Percentiles rank a stretch among this genome's conserved stretches.
phyloP scores from a whole-genome alignment of 1,139 yeast genomes.

The Blastobotrys persicus region DNA sequence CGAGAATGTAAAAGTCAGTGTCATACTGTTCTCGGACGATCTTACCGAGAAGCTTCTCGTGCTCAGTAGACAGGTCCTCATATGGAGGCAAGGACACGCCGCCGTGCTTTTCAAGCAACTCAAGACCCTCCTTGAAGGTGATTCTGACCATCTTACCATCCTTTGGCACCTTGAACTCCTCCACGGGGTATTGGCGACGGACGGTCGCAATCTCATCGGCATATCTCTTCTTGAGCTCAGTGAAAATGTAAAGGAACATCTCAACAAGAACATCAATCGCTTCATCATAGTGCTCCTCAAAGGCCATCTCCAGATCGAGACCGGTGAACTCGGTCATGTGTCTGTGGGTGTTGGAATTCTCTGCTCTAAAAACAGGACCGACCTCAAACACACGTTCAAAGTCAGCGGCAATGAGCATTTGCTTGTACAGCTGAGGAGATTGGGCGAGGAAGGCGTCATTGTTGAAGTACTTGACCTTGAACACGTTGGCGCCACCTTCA shows the following conservation, averaged over 20 bases:
- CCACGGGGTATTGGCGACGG: conserved; percentile 94
- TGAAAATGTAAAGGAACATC: conserved; percentile 83
- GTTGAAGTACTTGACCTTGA: conserved; percentile 89
- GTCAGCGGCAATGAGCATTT: conserved; percentile 96
- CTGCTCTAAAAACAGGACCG: conserved; percentile 98
- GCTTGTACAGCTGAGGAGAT: conserved; percentile 97
- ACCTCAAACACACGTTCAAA: conserved; percentile 94
- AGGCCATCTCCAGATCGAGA: conserved; percentile 95
- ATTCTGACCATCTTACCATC: conserved; percentile 78
- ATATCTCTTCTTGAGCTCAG: conserved; percentile 75
- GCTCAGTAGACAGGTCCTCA: conserved; percentile 90
- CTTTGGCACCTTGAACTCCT: conserved; percentile 86
- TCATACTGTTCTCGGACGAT: conserved; percentile 89
- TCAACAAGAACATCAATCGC: conserved; percentile 81
- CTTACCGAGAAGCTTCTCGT: conserved; percentile 89
- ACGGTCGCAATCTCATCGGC: conserved; percentile 83
- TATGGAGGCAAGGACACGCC: conserved; percentile 77
- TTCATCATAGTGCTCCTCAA: conserved; percentile 97
- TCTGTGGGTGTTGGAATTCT: conserved; percentile 97
- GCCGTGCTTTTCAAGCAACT: conserved; percentile 77
- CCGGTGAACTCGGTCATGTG: conserved; percentile 99
- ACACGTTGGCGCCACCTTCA: conserved; percentile 97
- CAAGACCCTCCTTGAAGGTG: conserved; percentile 87
- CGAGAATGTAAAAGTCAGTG: conserved; percentile 96
- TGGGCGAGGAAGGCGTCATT: conserved; percentile 92